Base-by-base conservation (phyloP, 2,329 filamentous ascomycete species). In the Ophiostoma novo-ulmi region DNA sequence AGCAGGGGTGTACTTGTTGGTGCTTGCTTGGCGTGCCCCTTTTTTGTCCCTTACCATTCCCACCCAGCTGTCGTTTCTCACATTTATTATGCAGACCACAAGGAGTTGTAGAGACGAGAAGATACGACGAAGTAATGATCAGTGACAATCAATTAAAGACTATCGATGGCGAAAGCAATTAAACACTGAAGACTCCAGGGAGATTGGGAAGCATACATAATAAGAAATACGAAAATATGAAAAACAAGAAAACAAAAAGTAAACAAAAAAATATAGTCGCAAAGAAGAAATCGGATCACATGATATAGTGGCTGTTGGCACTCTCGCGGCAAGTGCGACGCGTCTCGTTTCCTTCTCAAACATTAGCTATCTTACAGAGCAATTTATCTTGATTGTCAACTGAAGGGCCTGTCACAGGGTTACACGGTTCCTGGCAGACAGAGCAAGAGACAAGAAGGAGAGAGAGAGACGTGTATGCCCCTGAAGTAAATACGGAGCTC, bases 351-450 rank as follows among this genome's bases (percentile, higher is more conserved):
- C 17, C 61, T 38, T 35, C 5, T 63, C 58, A 65, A 65, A 65
- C 63, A 38, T 1, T 13, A 7, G 20, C n/a, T n/a, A n/a, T 55
- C 10, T 22, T 22, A 13, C 36, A 39, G 17, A 65, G 61, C 61
- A 36, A 3, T 14, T 17, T n/a, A 39, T 22, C 20, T 39, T 22
- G 36, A 65, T 20, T 38, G 61, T 10, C 35, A 65, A 39, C 35
- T 36, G 14, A 11, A 22, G 17, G 13, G 63, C 8, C 35, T n/a
- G 63, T 4, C 63, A 65, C 63, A 65, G 63, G 13, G 63, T 65
- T 65, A 39, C 63, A 65, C 63, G 63, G 63, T 65, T 8, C 63
- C 63, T 65, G 63, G 63, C 20, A 38, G 35, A 63, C 67, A 41
- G 58, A 31, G 38, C 38, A 26, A 41, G 38, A 69, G 26, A 22